Evolutionary conservation across 164 flowering plant genomes (phyloP).

Genomic region (Houttuynia cordata): DNA sequence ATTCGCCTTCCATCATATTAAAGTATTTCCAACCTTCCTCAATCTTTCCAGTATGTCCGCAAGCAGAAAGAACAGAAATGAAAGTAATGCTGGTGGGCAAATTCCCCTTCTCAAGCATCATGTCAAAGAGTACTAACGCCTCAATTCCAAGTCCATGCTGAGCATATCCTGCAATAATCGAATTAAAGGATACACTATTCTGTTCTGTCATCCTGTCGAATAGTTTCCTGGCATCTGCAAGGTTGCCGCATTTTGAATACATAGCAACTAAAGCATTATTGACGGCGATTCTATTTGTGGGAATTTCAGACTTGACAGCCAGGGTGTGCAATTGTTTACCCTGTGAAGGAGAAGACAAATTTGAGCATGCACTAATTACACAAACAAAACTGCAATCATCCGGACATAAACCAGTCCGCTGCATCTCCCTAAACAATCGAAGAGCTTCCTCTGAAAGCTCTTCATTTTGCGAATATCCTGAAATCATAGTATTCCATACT

Average conservation of each 20-base stretch:
- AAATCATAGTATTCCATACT: conserved; percentile 90
- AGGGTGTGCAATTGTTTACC: conserved; percentile 69
- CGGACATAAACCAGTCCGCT: conserved; percentile 42
- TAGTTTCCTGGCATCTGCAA: conserved; percentile 49
- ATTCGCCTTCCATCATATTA: conserved; percentile 39
- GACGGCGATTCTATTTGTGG: conserved; percentile 42
- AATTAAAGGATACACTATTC: conserved; percentile 56
- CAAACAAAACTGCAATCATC: conserved; percentile 85
- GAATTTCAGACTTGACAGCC: conserved; percentile 52
- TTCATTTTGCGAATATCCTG: conserved; percentile 60
- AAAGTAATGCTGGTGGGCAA: conserved; percentile 60
- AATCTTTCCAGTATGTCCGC: conserved; percentile 53
- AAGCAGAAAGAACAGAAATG: conserved; percentile 56
- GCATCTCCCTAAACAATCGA: conserved; percentile 50
- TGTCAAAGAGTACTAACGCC: conserved; percentile 39
- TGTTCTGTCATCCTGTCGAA: conserved; percentile 72
- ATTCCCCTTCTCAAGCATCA: conserved; percentile 38
- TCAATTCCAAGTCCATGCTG: conserved; percentile 61
- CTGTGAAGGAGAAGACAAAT: conserved; percentile 57
- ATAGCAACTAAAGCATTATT: conserved; percentile 63
- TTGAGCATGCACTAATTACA: conserved; percentile 67
- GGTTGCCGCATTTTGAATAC: conserved; percentile 81
- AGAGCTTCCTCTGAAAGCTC: conserved; percentile 57
- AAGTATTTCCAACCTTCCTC: conserved; percentile 42
- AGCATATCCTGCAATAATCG: conserved; percentile 78